phyloP scores from a whole-genome alignment of 202 grass and related monocot species.

The Zoysia matrella region DNA sequence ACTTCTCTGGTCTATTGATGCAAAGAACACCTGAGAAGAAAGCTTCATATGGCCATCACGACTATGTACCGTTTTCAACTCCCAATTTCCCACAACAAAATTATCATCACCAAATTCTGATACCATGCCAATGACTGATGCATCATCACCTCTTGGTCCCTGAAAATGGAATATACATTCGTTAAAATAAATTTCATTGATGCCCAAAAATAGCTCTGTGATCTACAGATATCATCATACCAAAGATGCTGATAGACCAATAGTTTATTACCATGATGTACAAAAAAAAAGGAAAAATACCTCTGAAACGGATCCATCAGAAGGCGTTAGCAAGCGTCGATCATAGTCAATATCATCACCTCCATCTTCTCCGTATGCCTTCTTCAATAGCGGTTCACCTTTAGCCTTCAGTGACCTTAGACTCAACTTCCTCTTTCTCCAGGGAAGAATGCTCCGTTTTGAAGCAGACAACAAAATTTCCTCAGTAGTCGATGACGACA shows the following conservation, averaged over 20 bases:
- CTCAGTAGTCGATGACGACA: conserved; percentile 46
- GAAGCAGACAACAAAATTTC: conserved; percentile 43
- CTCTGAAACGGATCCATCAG: conserved; percentile 65
- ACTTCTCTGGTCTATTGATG: conserved; percentile 58
- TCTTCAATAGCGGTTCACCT: too few species aligned
- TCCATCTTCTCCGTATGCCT: too few species aligned
- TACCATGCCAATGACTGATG: conserved; percentile 49
- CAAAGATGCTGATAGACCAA: neutral
- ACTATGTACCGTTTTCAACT: conserved; percentile 62
- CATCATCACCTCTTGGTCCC: conserved; percentile 53
- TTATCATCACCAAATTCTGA: conserved; percentile 77
- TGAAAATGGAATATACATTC: conserved; percentile 48
- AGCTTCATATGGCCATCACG: conserved; percentile 6
- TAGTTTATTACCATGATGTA: neutral
- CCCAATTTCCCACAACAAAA: conserved; percentile 87
- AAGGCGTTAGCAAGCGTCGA: conserved; percentile 30
- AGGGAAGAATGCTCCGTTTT: conserved; percentile 92
- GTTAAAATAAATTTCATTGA: conserved; percentile 21
- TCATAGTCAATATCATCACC: too few species aligned
- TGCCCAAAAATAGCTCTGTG: conserved; percentile 16
- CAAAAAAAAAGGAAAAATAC: conserved; percentile 50
- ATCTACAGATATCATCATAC: conserved; percentile 5
- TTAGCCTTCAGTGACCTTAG: too few species aligned
- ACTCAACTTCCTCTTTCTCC: conserved; percentile 90
- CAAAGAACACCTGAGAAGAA: too few species aligned